Conservation (phyloP, 805 yeast species). For the Nakazawaea molendinolei region DNA sequence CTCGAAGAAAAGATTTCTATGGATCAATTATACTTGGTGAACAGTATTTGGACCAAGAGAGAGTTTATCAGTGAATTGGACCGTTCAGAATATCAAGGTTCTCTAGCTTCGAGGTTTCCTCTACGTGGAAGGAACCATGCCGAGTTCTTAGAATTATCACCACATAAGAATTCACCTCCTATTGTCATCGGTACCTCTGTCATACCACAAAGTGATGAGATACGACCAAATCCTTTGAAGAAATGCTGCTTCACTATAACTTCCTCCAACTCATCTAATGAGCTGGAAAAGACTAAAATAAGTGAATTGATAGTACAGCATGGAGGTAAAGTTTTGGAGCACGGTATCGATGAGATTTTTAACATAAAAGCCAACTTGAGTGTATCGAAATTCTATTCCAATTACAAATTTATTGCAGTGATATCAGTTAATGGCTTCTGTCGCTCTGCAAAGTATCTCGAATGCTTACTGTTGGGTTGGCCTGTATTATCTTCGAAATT, state of each 20-base stretch:
- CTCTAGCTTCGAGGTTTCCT: constrained; percentile 1
- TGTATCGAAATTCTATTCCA: constrained; percentile 10
- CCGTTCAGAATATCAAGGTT: constrained; percentile 2
- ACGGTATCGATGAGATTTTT: constrained; percentile 27
- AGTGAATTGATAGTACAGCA: constrained; percentile 3
- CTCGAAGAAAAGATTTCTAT: constrained; percentile 3
- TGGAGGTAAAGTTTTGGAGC: constrained; percentile 30
- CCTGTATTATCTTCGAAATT: constrained; percentile 64
- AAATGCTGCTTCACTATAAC: constrained; percentile 5
- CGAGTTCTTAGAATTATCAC: constrained; percentile 3
- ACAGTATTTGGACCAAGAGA: constrained; percentile 7
- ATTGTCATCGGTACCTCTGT: neutral
- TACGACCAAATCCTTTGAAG: neutral
- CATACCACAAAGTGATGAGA: neutral
- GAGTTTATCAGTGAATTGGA: constrained; percentile 2
- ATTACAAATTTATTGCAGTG: constrained; percentile 54
- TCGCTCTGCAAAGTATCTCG: constrained; percentile 71
- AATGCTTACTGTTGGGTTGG: constrained; percentile 78
- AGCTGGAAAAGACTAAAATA: neutral
- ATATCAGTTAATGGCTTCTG: constrained; percentile 45
- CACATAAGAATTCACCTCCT: constrained; percentile 5
- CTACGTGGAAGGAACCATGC: constrained; percentile 2
- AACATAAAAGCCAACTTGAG: constrained; percentile 14
- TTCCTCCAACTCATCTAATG: neutral
- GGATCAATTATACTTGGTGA: constrained; percentile 4